A percentile compares a stretch with the other conserved stretches of the same genome.
phyloP scores from a whole-genome alignment of 495 filamentous ascomycete species.

The Neurospora hispaniola region DNA sequence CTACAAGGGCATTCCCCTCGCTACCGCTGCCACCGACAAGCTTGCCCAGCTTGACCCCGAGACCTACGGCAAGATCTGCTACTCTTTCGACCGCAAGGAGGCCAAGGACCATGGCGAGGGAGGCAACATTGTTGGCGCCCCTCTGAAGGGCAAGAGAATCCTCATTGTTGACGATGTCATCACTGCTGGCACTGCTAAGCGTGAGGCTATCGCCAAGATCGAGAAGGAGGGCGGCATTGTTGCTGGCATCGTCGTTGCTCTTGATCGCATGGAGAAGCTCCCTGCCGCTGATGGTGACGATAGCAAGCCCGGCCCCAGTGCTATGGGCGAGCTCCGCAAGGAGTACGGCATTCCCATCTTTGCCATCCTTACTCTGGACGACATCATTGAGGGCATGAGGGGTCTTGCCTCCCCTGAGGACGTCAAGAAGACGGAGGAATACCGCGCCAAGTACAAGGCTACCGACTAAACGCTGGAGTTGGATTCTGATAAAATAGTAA shows the following conservation, averaged over 20 bases:
- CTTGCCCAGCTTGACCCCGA: slow-evolving; percentile 51
- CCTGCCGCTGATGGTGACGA: slow-evolving; percentile 43
- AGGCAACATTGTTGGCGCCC: slow-evolving; percentile 79
- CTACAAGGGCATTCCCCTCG: slow-evolving; percentile 91
- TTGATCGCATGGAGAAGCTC: slow-evolving; percentile 82
- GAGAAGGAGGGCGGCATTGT: slow-evolving; percentile 67
- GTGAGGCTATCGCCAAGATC: slow-evolving; percentile 82
- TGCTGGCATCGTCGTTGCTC: slow-evolving; percentile 73
- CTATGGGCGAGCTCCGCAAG: slow-evolving; percentile 69
- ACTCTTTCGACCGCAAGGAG: slow-evolving; percentile 92
- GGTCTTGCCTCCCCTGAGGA: slow-evolving; percentile 45
- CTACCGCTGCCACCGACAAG: slow-evolving; percentile 58
- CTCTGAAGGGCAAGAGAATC: slow-evolving; percentile 70
- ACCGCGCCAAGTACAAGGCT: slow-evolving; percentile 61
- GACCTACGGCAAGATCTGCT: slow-evolving; percentile 50
- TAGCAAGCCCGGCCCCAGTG: slow-evolving; percentile 45
- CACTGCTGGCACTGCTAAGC: slow-evolving; percentile 85
- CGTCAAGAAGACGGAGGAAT: slow-evolving; percentile 62
- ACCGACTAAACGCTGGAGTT: slow-evolving; percentile 35
- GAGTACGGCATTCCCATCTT: slow-evolving; percentile 50
- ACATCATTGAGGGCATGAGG: slow-evolving; percentile 63
- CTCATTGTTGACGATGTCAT: slow-evolving; percentile 94
- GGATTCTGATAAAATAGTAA: not conserved
- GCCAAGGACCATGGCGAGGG: slow-evolving; percentile 91
- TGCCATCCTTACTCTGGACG: slow-evolving; percentile 54